Base-by-base conservation (phyloP, 116 monocot genomes). In the Zostera marina region DNA sequence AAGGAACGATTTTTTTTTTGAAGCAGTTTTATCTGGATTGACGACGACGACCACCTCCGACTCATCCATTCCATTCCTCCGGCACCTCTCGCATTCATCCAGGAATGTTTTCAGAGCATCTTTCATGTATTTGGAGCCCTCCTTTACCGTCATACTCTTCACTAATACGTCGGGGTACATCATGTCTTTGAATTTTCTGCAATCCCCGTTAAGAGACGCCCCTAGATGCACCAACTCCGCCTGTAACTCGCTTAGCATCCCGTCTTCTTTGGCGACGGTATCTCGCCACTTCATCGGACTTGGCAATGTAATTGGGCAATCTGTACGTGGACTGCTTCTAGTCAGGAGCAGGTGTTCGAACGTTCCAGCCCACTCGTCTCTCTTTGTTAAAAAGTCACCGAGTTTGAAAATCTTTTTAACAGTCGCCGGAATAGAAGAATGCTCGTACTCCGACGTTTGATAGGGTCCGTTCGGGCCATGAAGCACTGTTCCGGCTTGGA, bases 321-420 rank as follows among this genome's bases (percentile, higher is more conserved):
- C 72, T 20, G 15, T 63, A 59, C 76, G 43, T 8, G 72, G 76
- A 11, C 58, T 72, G 9, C 58, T 53, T 16, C 70, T 42, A 1
- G 71, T 84, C 42, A 94, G 68, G 19, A 85, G 75, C 4, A 39
- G 82, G 13, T 94, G 85, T 10, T 94, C 94, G 22, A 94, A 94
- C 4, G 94, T 94, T 23, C 88, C 94, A 0, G 85, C 94, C 94
- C 94, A 94, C 6, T 75, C 84, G 19, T 88, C 88, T 1, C 88
- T 72, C 66, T 74, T 88, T 0, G 79, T 88, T 43, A 94, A 52
- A 63, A 82, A 88, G 5, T 72, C 70, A 22, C 70, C 73, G 24
- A 88, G 74, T 21, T 82, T 76, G 67, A 94, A 94, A 14, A 94
- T 74, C 66, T 85, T 94, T 73, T 94, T 94, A 44, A 94, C 82